A percentile compares a stretch with the other conserved stretches of the same genome.
Evolutionary conservation across 2,329 filamentous ascomycete genomes (phyloP).

Genomic region (Lachnellula cervina): DNA sequence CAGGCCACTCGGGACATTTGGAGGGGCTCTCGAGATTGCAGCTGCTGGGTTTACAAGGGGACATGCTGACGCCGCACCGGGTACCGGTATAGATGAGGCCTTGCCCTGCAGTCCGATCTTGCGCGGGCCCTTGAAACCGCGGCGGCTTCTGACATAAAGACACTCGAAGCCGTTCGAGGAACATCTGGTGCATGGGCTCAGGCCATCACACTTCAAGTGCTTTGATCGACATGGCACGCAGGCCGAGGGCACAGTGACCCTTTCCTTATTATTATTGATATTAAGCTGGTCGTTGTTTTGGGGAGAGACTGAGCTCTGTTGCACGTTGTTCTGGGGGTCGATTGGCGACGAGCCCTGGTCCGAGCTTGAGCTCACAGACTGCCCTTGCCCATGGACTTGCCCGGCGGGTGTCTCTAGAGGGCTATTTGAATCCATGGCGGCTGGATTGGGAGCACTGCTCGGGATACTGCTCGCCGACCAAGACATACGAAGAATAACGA

Average conservation of each 20-base stretch:
- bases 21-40: slow-evolving; percentile 12
- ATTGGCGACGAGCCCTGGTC: not conserved
- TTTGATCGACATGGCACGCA: slow-evolving; percentile 33
- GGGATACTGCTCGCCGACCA: not conserved
- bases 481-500: not conserved
- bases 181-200: slow-evolving; percentile 65
- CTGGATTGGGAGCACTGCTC: not conserved
- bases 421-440: not conserved
- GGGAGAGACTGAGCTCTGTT: not conserved
- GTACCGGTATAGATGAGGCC: slow-evolving; percentile 22
- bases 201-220: slow-evolving; percentile 72
- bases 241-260: slow-evolving; percentile 15
- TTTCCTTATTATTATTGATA: slow-evolving; percentile 1
- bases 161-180: slow-evolving; percentile 54
- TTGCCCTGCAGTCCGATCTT: slow-evolving; percentile 37
- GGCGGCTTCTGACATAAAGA: slow-evolving; percentile 66
- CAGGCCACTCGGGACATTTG: slow-evolving; percentile 24
- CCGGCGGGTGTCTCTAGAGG: slow-evolving; percentile 3
- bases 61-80: slow-evolving; percentile 10
- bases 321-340: not conserved
- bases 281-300: slow-evolving; percentile 1
- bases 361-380: not conserved
- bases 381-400: not conserved
- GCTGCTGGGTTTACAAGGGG: slow-evolving; percentile 22
- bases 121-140: slow-evolving; percentile 66